Conservation (phyloP, 2,329 filamentous ascomycete genomes). For the Alternaria metachromatica region DNA sequence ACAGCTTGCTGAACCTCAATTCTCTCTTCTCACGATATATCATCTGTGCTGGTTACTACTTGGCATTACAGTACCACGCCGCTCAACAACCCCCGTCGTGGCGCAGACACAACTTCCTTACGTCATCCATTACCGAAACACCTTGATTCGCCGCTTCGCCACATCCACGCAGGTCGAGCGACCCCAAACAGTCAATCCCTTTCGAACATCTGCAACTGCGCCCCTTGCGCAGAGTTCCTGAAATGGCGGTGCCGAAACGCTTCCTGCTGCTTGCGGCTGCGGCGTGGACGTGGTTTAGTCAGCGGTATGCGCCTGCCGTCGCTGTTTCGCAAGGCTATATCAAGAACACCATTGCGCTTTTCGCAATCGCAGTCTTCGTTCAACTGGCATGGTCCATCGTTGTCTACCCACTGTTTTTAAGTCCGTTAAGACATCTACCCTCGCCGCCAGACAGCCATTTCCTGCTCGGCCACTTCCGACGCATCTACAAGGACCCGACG, state of each 20-base stretch:
- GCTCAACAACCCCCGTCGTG: background rate
- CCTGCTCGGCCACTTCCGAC: constrained; percentile 52
- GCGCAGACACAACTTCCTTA: background rate
- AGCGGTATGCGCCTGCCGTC: constrained; percentile 43
- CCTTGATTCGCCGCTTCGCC: background rate
- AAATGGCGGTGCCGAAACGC: constrained; percentile 40
- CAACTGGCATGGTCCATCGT: constrained; percentile 54
- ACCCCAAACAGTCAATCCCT: background rate
- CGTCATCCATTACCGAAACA: background rate
- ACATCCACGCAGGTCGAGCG: background rate
- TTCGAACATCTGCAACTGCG: background rate
- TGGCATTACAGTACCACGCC: background rate
- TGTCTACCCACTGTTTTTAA: constrained; percentile 65
- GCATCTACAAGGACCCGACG: constrained; percentile 51
- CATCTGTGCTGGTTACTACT: background rate
- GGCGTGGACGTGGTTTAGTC: constrained; percentile 37
- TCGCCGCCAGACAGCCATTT: constrained; percentile 50
- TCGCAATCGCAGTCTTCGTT: constrained; percentile 44
- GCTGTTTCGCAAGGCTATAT: constrained; percentile 43
- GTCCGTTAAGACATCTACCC: constrained; percentile 65
- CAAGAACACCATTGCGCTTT: constrained; percentile 52
- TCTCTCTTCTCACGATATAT: background rate
- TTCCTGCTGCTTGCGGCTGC: constrained; percentile 31
- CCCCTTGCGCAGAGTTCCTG: background rate
- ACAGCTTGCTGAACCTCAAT: background rate